Base-by-base conservation (phyloP, 2,329 filamentous ascomycete species). In the Epichloe gansuensis region DNA sequence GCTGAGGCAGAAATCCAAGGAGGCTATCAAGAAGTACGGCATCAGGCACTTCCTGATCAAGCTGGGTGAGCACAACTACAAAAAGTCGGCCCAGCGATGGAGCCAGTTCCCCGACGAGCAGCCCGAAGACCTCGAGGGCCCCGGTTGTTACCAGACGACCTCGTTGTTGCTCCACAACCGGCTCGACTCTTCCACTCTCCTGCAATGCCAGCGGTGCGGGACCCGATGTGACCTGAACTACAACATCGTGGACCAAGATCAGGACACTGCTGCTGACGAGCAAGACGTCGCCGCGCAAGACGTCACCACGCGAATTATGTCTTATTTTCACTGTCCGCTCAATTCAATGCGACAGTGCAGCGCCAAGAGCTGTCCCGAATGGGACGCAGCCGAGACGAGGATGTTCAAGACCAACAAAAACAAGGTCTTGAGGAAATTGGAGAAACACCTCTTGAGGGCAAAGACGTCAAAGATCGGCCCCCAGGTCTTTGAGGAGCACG, bases 221-320 rank as follows among this genome's bases (percentile, higher is more conserved):
- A 47, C 45, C 3, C n/a, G 12, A 15, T 43, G 44, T 31, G 52
- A 57, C 8, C 12, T 60, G 21, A 21, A 34, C 12, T 54, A 54
- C 38, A 31, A 48, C 27, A 31, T 51, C 21, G 41, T 45, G n/a
- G 25, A 17, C 11, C 13, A 21, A 35, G 27, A 17, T n/a, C 5
- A 49, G 23, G 27, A 31, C 25, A 8, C n/a, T 3, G 15, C 25
- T 4, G 8, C 8, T 9, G 25, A 49, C 15, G 3, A 8, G 27
- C 23, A n/a, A 43, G n/a, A 13, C 17, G 11, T 12, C 13, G 25
- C 3, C 12, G 2, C 5, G 5, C 3, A 12, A 17, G 17, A 15
- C 42, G 13, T 6, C 25, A 17, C 15, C n/a, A 38, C 17, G 5
- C 12, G 12, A 8, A 17, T 15, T 3, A 3, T 48, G 17, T 7